These are phyloP conservation scores for Argentina anserina DNA, from an alignment of 306 rosid species.

Conservation along the genomic window DNA sequence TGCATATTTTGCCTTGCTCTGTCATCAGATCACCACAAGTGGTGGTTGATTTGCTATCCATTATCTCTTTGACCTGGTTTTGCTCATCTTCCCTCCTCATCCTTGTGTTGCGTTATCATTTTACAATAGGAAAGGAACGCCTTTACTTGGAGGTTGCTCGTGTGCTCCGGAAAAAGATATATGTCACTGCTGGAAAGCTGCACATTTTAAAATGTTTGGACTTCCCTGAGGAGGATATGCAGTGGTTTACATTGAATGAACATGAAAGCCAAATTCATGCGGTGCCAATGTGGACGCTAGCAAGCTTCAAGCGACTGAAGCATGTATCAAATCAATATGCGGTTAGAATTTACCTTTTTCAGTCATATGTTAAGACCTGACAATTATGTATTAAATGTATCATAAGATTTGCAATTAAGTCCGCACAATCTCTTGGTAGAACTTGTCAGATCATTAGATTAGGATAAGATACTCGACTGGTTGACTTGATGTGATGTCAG, in stretches of 20 bases:
- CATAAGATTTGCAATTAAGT: background rate
- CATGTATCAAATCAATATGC: conserved; percentile 69
- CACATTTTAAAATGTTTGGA: conserved; percentile 74
- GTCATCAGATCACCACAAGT: background rate
- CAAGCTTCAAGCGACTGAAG: conserved; percentile 90
- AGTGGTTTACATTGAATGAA: conserved; percentile 80
- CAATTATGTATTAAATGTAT: background rate
- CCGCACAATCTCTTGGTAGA: background rate
- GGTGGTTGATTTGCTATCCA: background rate
- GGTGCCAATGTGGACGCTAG: conserved; percentile 93
- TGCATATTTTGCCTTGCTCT: background rate
- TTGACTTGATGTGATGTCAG: background rate
- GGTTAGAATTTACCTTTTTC: conserved; percentile 35
- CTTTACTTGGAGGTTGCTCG: conserved; percentile 94
- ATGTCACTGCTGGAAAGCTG: conserved; percentile 72
- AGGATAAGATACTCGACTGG: background rate
- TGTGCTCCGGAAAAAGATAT: conserved; percentile 68
- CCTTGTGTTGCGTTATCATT: background rate
- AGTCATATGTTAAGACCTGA: background rate
- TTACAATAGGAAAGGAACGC: conserved; percentile 77
- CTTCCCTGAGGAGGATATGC: conserved; percentile 74
- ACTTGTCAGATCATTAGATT: background rate
- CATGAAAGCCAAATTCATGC: conserved; percentile 89
- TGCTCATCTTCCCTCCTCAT: background rate
- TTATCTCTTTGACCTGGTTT: background rate